phyloP scores from a whole-genome alignment of 2,329 filamentous ascomycete genomes.

The Hymenoscyphus scutula region DNA sequence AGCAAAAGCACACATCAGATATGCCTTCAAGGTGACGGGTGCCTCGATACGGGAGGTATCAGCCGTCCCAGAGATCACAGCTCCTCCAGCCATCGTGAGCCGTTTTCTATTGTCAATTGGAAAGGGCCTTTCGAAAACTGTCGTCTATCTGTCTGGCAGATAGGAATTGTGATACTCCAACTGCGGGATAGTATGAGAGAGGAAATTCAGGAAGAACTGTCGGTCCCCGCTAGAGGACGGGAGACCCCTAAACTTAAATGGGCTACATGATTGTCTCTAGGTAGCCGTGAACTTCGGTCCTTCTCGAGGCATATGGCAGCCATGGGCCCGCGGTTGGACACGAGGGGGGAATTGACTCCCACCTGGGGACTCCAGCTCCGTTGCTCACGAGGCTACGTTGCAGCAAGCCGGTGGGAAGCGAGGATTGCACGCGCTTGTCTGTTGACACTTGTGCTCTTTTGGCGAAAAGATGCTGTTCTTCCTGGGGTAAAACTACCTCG shows the following conservation, averaged over 20 bases:
- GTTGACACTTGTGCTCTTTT: conserved; percentile 1
- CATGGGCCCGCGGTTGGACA: conserved; percentile 8
- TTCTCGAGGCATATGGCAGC: conserved; percentile 7
- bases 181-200: background rate
- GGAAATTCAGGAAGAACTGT: background rate
- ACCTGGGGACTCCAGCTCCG: conserved; percentile 1
- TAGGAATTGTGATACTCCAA: conserved; percentile 6
- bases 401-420: conserved; percentile 11
- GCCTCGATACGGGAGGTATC: conserved; percentile 68
- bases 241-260: conserved; percentile 2
- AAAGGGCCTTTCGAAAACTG: background rate
- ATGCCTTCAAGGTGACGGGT: conserved; percentile 65
- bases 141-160: conserved; percentile 24
- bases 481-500: no score
- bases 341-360: conserved; percentile 9
- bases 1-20: conserved; percentile 66
- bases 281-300: conserved; percentile 4
- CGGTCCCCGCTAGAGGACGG: background rate
- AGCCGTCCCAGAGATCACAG: conserved; percentile 37
- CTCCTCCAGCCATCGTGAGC: conserved; percentile 21
- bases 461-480: background rate
- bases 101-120: background rate
- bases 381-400: conserved; percentile 9
- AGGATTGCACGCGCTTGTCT: conserved; percentile 9
- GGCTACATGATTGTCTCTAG: background rate